These are phyloP conservation scores for Leishmania arabica DNA, from an alignment of 208 protist genomes.

Conservation along the genomic window DNA sequence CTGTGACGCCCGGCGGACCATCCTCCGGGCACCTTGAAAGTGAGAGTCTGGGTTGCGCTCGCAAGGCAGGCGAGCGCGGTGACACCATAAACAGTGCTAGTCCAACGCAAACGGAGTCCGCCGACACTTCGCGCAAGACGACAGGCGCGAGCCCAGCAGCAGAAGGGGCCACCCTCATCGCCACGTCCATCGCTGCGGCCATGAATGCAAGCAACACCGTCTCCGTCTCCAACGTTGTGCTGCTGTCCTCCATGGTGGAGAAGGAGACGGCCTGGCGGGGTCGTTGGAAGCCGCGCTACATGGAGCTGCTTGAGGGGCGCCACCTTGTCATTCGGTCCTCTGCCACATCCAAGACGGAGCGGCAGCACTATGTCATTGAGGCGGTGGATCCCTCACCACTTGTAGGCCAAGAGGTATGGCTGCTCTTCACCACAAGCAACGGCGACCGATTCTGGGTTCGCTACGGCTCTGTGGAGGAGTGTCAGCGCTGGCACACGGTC, in stretches of 20 bases:
- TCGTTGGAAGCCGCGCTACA: slow-evolving; percentile 58
- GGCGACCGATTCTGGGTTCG: slow-evolving; percentile 75
- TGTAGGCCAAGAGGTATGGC: slow-evolving; percentile 26
- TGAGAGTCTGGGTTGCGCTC: slow-evolving; percentile 4
- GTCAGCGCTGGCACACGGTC: slow-evolving; percentile 43
- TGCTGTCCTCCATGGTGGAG: slow-evolving; percentile 47
- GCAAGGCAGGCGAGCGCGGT: neutral
- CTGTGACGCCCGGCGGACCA: neutral
- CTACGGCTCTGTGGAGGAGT: slow-evolving; percentile 48
- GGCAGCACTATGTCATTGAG: slow-evolving; percentile 53
- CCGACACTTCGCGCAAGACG: neutral
- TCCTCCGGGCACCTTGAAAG: neutral
- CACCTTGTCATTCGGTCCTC: slow-evolving; percentile 55
- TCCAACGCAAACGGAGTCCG: neutral
- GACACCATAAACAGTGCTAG: neutral
- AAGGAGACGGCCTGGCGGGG: slow-evolving; percentile 73
- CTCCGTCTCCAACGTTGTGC: slow-evolving; percentile 11
- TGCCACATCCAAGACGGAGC: slow-evolving; percentile 24
- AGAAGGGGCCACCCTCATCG: slow-evolving; percentile 15
- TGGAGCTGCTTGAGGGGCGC: slow-evolving; percentile 56
- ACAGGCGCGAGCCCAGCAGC: neutral
- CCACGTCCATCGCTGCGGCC: slow-evolving; percentile 8
- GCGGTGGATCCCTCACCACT: slow-evolving; percentile 44
- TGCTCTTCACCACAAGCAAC: slow-evolving; percentile 57
- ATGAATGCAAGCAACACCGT: slow-evolving; percentile 2